phyloP scores from a whole-genome alignment of 768 basidiomycete genomes.

The Panellus pusillus region DNA sequence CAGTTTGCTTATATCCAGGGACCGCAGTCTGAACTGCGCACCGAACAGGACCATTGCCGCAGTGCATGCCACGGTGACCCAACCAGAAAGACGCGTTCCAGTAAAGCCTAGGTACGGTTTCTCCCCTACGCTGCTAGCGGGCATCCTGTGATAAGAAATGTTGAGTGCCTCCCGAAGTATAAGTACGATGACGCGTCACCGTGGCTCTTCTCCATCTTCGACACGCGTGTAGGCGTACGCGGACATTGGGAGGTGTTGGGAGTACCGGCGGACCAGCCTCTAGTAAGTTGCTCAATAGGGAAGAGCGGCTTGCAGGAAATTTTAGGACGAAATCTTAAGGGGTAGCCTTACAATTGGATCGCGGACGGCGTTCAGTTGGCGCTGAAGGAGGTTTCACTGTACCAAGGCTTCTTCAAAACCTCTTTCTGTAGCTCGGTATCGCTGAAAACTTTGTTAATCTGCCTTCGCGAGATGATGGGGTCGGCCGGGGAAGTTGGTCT shows the following conservation, averaged over 20 bases:
- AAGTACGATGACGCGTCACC: constrained; percentile 2
- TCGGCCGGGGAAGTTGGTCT: too few species aligned
- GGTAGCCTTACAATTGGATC: neutral
- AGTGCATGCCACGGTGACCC: constrained; percentile 51
- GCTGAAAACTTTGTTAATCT: too few species aligned
- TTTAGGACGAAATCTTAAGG: neutral
- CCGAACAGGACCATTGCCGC: constrained; percentile 55
- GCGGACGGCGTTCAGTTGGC: too few species aligned
- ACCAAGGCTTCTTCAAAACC: too few species aligned
- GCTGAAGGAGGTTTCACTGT: too few species aligned
- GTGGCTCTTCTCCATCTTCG: constrained; percentile 13
- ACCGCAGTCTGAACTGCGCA: constrained; percentile 17
- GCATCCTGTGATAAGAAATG: constrained; percentile 8
- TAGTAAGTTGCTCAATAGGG: too few species aligned
- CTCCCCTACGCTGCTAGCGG: constrained; percentile 10
- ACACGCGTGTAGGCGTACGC: constrained; percentile 20
- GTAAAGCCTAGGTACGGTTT: constrained; percentile 45
- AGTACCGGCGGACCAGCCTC: too few species aligned
- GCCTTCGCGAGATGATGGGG: too few species aligned
- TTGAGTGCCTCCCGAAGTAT: neutral
- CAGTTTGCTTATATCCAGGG: too few species aligned
- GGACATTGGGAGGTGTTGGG: constrained; percentile 2
- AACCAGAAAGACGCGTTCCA: constrained; percentile 42
- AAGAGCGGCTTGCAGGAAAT: neutral
- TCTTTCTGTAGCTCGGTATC: too few species aligned